Percentiles rank a stretch among this genome's conserved stretches.
Conservation (phyloP, 2,329 filamentous ascomycete species). For the Thelonectria rubi region DNA sequence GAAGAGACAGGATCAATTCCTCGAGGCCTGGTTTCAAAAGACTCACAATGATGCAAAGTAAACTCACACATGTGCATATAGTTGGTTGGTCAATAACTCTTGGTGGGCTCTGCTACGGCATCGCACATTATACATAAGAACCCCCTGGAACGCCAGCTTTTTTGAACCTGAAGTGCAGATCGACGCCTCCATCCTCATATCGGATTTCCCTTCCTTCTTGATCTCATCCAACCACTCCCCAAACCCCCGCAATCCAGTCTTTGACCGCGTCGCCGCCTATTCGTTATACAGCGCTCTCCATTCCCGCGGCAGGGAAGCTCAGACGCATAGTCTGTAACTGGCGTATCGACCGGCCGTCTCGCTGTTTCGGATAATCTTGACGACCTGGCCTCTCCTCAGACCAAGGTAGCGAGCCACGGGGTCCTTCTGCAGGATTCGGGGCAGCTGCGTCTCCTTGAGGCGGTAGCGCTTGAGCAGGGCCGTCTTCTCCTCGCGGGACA, state of each 20-base stretch:
- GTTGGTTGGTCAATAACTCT: constrained; percentile 28
- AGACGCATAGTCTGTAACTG: constrained; percentile 82
- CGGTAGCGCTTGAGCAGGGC: constrained; percentile 89
- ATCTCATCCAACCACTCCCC: constrained; percentile 25
- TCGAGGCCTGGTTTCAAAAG: not conserved
- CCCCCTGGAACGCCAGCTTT: constrained; percentile 45
- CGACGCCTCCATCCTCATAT: constrained; percentile 42
- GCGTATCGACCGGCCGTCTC: constrained; percentile 97
- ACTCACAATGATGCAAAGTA: not conserved
- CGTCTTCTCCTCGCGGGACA: constrained; percentile 89
- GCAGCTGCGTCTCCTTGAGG: constrained; percentile 96
- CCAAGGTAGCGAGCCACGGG: constrained; percentile 93
- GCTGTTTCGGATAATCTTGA: constrained; percentile 96
- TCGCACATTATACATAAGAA: constrained; percentile 42
- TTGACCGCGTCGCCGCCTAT: not conserved
- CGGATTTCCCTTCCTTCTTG: constrained; percentile 29
- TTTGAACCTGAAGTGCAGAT: constrained; percentile 43
- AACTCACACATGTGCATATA: not conserved
- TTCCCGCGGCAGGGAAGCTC: constrained; percentile 18
- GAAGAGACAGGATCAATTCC: no score
- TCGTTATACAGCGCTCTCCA: constrained; percentile 3
- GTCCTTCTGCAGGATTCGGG: constrained; percentile 89
- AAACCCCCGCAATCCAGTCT: not conserved
- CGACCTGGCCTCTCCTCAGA: constrained; percentile 89
- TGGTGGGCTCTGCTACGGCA: constrained; percentile 40